Conservation (phyloP, 2,329 filamentous ascomycete species). For the Hymenoscyphus infarciens region DNA sequence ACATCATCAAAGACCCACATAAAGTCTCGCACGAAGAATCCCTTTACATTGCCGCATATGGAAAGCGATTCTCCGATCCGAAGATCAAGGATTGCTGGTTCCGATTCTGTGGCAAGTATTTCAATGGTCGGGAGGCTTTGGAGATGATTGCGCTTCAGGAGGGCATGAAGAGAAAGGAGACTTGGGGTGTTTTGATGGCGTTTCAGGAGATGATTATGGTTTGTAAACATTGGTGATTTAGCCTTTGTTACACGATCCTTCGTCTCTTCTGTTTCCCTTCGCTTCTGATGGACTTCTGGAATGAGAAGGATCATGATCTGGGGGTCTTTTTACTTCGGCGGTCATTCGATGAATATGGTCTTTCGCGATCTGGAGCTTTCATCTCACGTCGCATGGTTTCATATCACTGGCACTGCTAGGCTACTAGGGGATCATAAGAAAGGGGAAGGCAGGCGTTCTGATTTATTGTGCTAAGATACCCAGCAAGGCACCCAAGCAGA, state of each 20-base stretch:
- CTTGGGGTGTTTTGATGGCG: constrained; percentile 62
- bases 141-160: constrained; percentile 85
- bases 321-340: too few species aligned
- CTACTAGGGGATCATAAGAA: too few species aligned
- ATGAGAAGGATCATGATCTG: too few species aligned
- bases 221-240: constrained; percentile 62
- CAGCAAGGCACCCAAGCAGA: too few species aligned
- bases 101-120: constrained; percentile 69
- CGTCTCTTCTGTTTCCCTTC: not conserved
- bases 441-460: too few species aligned
- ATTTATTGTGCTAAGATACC: too few species aligned
- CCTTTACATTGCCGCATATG: constrained; percentile 63
- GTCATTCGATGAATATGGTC: too few species aligned
- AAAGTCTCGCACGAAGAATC: constrained; percentile 76
- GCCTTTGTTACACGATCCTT: not conserved
- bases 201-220: constrained; percentile 67
- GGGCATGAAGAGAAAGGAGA: constrained; percentile 79
- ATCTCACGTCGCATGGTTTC: too few species aligned
- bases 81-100: constrained; percentile 67
- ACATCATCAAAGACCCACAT: constrained; percentile 74
- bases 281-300: too few species aligned
- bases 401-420: too few species aligned
- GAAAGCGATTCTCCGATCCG: constrained; percentile 42
- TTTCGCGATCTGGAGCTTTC: too few species aligned
- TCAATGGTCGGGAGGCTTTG: constrained; percentile 79